phyloP scores from a whole-genome alignment of 2,329 filamentous ascomycete genomes.

The Calcarisporium arbuscula region DNA sequence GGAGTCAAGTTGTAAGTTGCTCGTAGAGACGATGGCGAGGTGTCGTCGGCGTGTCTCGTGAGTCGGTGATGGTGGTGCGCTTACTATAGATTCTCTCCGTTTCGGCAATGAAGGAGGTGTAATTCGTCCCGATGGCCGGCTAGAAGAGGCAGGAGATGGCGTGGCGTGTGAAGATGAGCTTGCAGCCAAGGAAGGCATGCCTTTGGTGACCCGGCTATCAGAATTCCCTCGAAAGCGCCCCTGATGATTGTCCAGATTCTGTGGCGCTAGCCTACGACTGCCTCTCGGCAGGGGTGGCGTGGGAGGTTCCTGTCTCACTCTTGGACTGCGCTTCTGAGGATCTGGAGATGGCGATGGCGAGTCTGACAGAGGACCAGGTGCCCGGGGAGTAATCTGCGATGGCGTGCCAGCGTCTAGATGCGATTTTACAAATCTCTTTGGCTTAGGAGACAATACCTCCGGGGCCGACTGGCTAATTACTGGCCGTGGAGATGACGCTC shows the following conservation, averaged over 20 bases:
- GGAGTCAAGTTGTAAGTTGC: conserved; percentile 51
- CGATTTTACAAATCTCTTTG: conserved; percentile 24
- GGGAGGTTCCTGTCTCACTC: conserved; percentile 20
- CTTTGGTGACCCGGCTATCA: too few relatives aligned
- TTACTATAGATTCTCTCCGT: conserved; percentile 15
- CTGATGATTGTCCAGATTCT: too few relatives aligned
- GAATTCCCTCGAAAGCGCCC: conserved; percentile 11
- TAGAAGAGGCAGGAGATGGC: neutral
- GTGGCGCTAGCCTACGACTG: conserved; percentile 13
- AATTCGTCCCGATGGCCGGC: conserved; percentile 5
- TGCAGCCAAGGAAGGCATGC: too few relatives aligned
- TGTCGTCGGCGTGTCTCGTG: conserved; percentile 24
- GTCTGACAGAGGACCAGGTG: conserved; percentile 12
- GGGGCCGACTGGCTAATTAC: conserved; percentile 16
- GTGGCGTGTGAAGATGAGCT: too few relatives aligned
- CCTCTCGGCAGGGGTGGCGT: conserved; percentile 30
- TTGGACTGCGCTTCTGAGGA: conserved; percentile 19
- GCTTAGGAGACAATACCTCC: conserved; percentile 25
- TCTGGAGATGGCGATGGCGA: conserved; percentile 21
- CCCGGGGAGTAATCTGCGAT: conserved; percentile 18
- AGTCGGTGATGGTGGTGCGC: conserved; percentile 29
- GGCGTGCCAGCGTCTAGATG: conserved; percentile 22
- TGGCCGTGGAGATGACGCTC: conserved; percentile 8
- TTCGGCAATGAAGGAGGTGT: conserved; percentile 9
- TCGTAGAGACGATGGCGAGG: conserved; percentile 20